Evolutionary conservation across 2,329 filamentous ascomycete species (phyloP), one percentile per base, ranked within the genome.

Genomic region (Curvularia spicifera): DNA sequence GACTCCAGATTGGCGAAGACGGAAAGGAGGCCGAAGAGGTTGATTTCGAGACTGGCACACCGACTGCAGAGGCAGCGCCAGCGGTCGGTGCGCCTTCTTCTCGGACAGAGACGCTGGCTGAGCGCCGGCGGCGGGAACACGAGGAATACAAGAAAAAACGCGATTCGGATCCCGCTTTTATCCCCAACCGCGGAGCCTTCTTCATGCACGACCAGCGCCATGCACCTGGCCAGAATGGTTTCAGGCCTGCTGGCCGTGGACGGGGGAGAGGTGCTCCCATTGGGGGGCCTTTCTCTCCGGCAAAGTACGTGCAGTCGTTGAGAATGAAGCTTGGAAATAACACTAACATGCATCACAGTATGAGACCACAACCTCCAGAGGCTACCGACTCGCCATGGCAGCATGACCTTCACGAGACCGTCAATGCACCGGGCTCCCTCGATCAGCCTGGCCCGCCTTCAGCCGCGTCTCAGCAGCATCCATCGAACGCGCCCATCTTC

Each of bases 181-280:
- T 97, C 54, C 94, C 95, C 53, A 97, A 96, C 72, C 85, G 94
- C 65, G 95, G 95, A 58, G 89, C 91, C 61, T 98, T 98, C 82
- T 98, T 97, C 81, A 93, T 98, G 87, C 94, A 98, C 77, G 95
- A 98, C 75, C 91, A 95, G 71, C 87, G 92, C 61, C 86, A 90
- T 55, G 89, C 89, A n/a, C 85, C 89, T 44, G 87, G 88, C 65
- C 85, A 88, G 52, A 94, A 93, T 77, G 90, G 90, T 52, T 92
- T 94, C 77, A 84, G 90, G 56, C 86, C 88, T 43, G 85, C 85
- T 31, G 84, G 89, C 77, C 88, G 87, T 37, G 81, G 84, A 60
- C 84, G 87, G 49, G 80, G 85, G 71, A 84, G 85, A 45, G 67
- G 71, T 61, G 70, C 67, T 28, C 81, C 84, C 48, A 81, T 87